Base-by-base conservation (phyloP, 306 rosid genomes). In the Glycyrrhiza uralensis region DNA sequence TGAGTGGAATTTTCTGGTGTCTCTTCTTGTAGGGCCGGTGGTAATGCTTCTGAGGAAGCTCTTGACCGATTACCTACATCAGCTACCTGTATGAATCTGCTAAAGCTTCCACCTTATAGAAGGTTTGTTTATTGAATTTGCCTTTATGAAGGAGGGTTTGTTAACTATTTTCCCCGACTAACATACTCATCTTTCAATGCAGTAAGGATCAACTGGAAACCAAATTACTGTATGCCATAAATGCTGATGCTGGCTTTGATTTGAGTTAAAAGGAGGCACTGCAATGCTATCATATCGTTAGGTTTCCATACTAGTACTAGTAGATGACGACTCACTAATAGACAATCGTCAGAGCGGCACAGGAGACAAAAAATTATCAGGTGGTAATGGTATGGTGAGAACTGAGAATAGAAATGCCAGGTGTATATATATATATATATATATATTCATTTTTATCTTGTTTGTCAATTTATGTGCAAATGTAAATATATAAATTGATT, bases 61-160 rank as follows among this genome's bases (percentile, higher is more conserved):
- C 92, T 89, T 76, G 97, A 89, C 56, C 90, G 99, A 58, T 76
- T 94, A 69, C 99, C 99, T 2, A 94, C 99, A 56, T 83, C 99
- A 12, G 99, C 99, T 61, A 94, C 99, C 75, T 94, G 99, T 80
- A 94, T 94, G 99, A 94, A 94, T 84, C 90, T 94, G 47, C 83
- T 94, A 32, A 94, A 94, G 91, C 97, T 94, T 82, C 99, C 99
- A 33, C 97, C 99, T 28, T 94, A 94, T 76, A 82, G 88, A 72
- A 94, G 99, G 99, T 94, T 81, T 61, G 90, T 82, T 49, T 63
- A 57, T 45, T 80, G 29, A 18, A 39, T 30, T 41, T 6, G 15
- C 14, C 28, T 52, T 45, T 65, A 30, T 22, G 47, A 55, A 23
- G 51, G 33, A 18, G 15, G 35, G 20, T n/a, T 19, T 49, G 44